Evolutionary conservation across 1,284 basidiomycete genomes (phyloP), one percentile per base, ranked within the genome.

Genomic region (Meira nashicola): DNA sequence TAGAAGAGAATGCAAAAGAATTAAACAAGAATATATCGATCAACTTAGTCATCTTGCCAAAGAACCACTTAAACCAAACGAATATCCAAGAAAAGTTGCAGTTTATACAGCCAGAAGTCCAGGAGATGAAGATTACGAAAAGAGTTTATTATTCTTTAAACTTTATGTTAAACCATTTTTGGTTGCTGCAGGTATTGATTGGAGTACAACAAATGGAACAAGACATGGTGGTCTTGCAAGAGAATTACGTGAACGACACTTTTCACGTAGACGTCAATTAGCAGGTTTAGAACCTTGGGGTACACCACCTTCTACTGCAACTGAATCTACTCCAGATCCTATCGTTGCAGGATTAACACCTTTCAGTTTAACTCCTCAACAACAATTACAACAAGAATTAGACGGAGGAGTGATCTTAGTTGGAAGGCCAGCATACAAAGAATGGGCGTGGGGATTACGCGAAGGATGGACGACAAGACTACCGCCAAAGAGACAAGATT

Each of bases 101-200:
- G 91, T 97, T 19, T 92, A 90, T 73, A 90, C 87, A 33, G 85
- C 86, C 40, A 89, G 89, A 77, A 94, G 92, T 85, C 92, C 93
- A 1, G 92, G 90, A 50, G 95, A 98, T 79, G 91, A 94, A 73
- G 92, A 97, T 75, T 86, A 86, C 67, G 87, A 92, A 77, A 86
- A 89, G 64, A 85, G 86, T 56, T 81, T 90, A 73, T 86, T 83
- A 78, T 92, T 90, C 82, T 98, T 97, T 81, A 87, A 89, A 76
- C 91, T 89, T 82, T 97, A 95, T 80, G 86, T 96, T 82, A 95
- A 95, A 92, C 94, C 94, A 5, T 86, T 95, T 64, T 83, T 98
- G 12, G 89, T 93, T 37, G 92, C 94, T 9, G 92, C 92, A 4
- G 94, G 90, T 0, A 82, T 97, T 41, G 94, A 98, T 83, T 97